Evolutionary conservation across 495 filamentous ascomycete species (phyloP), one percentile per base, ranked within the genome.

Genomic region (Daldinia caldariorum): DNA sequence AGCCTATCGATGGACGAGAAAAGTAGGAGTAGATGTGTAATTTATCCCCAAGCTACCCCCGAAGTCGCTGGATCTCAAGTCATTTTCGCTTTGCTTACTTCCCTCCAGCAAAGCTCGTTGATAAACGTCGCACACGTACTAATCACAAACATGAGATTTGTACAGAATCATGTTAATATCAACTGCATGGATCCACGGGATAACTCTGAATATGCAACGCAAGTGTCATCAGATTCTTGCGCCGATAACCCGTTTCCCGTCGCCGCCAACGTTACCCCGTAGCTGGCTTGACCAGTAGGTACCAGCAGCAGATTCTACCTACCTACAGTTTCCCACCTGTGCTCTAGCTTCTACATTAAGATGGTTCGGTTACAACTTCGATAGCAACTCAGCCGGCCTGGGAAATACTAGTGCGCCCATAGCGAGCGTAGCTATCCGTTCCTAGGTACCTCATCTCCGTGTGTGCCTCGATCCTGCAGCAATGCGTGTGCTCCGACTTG

Each of bases 401-500:
- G 50, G 62, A 58, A 58, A 47, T 39, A 39, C 14, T 55, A 56
- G 53, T 45, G 45, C 38, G 18, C 63, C 57, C 53, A 56, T 66
- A 59, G 64, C 64, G 58, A 51, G 72, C 43, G 76, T 71, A 78
- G 76, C 64, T 70, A 76, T 72, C 76, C 76, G 76, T 70, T 60
- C 37, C 66, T 61, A 62, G 69, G 63, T 72, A 73, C 76, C 71
- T 78, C 74, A 78, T 78, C 76, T 78, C 74, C 71, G 75, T 74
- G 65, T 76, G 69, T 71, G 64, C 67, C 67, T 76, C 76, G 74
- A 76, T 78, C 76, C 76, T 78, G 74, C 74, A 78, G 70, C 67
- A 58, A 72, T 69, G 74, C 74, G 76, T 70, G 69, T 74, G 61
- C 76, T 71, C 71, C 74, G 64, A 69, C 66, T 62, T 70, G 56